Evolutionary conservation across 140 eudicot species (phyloP).

Genomic region (Anethum foeniculum): DNA sequence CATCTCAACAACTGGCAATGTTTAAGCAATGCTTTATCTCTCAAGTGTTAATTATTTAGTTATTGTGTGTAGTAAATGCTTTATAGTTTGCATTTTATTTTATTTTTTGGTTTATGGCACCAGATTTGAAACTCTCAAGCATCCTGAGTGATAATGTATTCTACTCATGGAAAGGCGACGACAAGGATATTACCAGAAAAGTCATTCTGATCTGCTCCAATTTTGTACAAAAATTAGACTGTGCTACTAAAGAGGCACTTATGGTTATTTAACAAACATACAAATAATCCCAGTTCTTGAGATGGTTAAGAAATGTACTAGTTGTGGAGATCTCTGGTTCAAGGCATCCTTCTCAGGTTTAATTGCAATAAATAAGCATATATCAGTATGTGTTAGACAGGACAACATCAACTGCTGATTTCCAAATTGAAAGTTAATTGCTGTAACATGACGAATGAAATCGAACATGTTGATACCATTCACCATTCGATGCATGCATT

Average conservation of each 20-base stretch:
- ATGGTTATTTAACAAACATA: no score
- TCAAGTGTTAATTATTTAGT: neutral
- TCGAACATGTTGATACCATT: neutral
- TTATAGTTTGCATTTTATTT: neutral
- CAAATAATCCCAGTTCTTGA: no score
- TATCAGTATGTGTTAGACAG: neutral
- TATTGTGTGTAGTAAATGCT: conserved; percentile 5
- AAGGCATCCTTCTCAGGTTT: neutral
- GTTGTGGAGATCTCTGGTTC: no score
- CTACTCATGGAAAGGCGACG: conserved; percentile 58
- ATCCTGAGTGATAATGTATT: conserved; percentile 51
- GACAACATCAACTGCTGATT: neutral
- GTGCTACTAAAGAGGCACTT: conserved; percentile 40
- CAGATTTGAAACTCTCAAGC: conserved; percentile 56
- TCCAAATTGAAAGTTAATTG: neutral
- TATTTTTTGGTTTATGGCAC: neutral
- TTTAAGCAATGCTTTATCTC: neutral
- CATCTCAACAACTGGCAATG: neutral
- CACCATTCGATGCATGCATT: no score
- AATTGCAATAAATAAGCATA: neutral
- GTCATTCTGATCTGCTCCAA: conserved; percentile 54
- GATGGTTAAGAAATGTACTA: no score
- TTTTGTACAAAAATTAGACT: conserved; percentile 41
- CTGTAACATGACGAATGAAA: neutral
- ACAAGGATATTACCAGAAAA: conserved; percentile 56